A percentile compares a stretch with the other conserved stretches of the same genome.
phyloP scores from a whole-genome alignment of 805 yeast species.

The Isabelozyma rhagii region DNA sequence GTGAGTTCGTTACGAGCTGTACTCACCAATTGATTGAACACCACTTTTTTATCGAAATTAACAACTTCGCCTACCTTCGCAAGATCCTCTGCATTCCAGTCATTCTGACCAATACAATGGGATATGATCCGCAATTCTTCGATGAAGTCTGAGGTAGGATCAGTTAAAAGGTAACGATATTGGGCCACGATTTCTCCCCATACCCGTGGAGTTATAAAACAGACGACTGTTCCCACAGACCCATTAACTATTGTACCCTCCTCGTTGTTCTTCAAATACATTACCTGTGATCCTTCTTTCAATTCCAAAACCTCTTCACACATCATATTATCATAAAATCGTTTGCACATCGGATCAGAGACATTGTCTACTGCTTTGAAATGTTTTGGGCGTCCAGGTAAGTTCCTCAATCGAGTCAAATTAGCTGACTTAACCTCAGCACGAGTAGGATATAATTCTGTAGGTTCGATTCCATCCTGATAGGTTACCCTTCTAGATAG shows the following conservation, averaged over 20 bases:
- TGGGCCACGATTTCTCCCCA: conserved; percentile 14
- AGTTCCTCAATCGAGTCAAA: conserved; percentile 24
- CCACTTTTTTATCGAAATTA: conserved; percentile 22
- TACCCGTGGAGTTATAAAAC: conserved; percentile 37
- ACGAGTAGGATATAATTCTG: conserved; percentile 86
- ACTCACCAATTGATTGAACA: conserved; percentile 16
- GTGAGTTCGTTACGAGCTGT: conserved; percentile 18
- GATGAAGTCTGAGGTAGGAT: conserved; percentile 15
- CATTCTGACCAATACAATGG: conserved; percentile 18
- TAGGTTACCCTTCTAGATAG: conserved; percentile 59
- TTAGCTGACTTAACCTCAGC: conserved; percentile 82
- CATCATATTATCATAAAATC: conserved; percentile 59
- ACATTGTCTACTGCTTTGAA: conserved; percentile 44
- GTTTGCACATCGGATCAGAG: conserved; percentile 13
- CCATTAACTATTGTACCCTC: conserved; percentile 86
- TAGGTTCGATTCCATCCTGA: conserved; percentile 79
- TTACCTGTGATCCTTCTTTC: conserved; percentile 89
- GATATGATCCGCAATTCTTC: conserved; percentile 21
- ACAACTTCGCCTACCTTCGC: conserved; percentile 11
- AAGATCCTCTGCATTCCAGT: conserved; percentile 15
- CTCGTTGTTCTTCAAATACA: conserved; percentile 75
- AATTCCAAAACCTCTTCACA: conserved; percentile 62
- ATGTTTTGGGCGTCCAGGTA: conserved; percentile 45
- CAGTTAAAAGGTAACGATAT: conserved; percentile 5
- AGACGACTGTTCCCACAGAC: conserved; percentile 73